Percentiles rank a stretch among this genome's conserved stretches.
Evolutionary conservation across 2,329 filamentous ascomycete species (phyloP).

Genomic region (Lecanicillium sp.): DNA sequence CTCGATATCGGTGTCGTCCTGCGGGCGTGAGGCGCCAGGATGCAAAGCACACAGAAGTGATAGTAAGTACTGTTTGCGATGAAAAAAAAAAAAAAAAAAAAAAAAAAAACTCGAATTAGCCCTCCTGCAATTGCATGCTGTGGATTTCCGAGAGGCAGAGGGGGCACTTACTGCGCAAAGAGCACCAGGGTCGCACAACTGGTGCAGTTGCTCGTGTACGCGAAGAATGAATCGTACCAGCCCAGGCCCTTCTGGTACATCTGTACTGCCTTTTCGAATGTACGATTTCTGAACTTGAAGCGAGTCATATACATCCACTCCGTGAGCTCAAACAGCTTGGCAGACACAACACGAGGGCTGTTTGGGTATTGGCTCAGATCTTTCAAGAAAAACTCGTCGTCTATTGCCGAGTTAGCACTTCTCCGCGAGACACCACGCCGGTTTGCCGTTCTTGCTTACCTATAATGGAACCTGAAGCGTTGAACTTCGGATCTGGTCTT

Average conservation of each 20-base stretch:
- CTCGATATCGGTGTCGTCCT: neutral
- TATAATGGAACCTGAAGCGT: neutral
- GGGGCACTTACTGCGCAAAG: constrained; percentile 3
- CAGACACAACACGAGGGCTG: neutral
- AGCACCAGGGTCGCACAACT: neutral
- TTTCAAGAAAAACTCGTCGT: neutral
- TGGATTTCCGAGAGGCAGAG: no score
- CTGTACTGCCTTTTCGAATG: neutral
- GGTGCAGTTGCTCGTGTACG: neutral
- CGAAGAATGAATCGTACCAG: constrained; percentile 9
- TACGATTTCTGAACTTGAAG: neutral
- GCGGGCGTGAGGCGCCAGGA: constrained; percentile 1
- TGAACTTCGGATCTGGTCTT: neutral
- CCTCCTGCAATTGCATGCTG: no score
- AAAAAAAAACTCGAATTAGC: neutral
- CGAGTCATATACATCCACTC: constrained; percentile 4
- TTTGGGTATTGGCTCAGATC: neutral
- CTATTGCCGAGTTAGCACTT: neutral
- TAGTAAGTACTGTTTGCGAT: neutral
- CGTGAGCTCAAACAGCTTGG: constrained; percentile 9
- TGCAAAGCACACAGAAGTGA: constrained; percentile 6
- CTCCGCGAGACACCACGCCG: no score
- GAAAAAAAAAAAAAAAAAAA: neutral
- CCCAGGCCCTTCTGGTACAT: neutral
- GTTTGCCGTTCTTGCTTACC: neutral